phyloP scores from a whole-genome alignment of 306 rosid species.

The Inga leiocalycina region DNA sequence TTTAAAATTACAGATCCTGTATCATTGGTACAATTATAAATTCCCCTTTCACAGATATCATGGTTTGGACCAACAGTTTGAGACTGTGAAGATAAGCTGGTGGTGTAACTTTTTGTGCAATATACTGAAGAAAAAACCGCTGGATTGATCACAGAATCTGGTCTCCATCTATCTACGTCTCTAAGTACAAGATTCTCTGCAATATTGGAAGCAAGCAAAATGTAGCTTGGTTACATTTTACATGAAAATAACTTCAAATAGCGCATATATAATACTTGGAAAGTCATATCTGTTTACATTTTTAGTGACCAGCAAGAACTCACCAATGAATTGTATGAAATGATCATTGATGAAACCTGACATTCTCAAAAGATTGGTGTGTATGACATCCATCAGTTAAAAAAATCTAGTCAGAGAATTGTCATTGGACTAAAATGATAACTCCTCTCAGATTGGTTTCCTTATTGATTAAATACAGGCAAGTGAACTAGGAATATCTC shows the following conservation, averaged over 20 bases:
- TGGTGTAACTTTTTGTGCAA: conserved; percentile 31
- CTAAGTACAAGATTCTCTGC: conserved; percentile 72
- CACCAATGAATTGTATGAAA: conserved; percentile 57
- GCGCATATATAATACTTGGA: conserved; percentile 7
- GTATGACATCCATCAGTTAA: conserved; percentile 55
- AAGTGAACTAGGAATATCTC: neutral
- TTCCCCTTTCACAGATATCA: conserved; percentile 42
- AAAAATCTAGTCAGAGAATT: conserved; percentile 41
- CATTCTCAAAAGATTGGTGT: conserved; percentile 52
- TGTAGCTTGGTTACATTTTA: conserved; percentile 23
- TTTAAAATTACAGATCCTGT: neutral
- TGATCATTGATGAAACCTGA: conserved; percentile 53
- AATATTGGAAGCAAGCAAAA: conserved; percentile 38
- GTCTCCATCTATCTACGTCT: conserved; percentile 48
- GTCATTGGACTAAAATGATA: conserved; percentile 46
- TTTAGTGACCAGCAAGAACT: conserved; percentile 25
- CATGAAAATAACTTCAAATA: conserved; percentile 3
- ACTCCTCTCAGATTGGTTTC: conserved; percentile 27
- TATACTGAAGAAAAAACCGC: conserved; percentile 33
- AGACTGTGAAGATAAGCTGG: conserved; percentile 34
- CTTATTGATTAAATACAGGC: neutral
- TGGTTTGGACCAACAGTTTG: conserved; percentile 32
- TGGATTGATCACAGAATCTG: conserved; percentile 34
- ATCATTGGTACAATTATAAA: conserved; percentile 12
- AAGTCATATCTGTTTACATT: conserved; percentile 10